Percentiles rank a stretch among this genome's conserved stretches.
Conservation (phyloP, 176 grass and related monocot species). For the Musa beccarii region DNA sequence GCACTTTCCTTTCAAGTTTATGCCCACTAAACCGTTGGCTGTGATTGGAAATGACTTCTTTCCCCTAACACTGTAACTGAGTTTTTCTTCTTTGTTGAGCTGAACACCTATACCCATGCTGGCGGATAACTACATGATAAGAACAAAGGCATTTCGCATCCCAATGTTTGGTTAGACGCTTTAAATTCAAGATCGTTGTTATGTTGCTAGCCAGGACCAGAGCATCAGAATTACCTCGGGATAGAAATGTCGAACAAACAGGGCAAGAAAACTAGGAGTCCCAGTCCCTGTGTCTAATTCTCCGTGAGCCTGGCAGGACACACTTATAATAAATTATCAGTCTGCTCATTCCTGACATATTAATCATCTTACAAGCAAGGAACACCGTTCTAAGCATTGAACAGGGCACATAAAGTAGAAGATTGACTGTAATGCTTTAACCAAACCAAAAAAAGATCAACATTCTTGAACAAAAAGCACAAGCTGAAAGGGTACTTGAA, state of each 20-base stretch:
- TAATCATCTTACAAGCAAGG: background rate
- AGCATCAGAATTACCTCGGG: slow-evolving; percentile 29
- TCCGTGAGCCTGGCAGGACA: slow-evolving; percentile 50
- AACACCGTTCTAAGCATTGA: no score
- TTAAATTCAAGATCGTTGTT: background rate
- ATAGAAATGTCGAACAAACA: slow-evolving; percentile 50
- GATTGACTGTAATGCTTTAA: background rate
- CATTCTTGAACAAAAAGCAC: no score
- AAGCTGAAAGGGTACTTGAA: no score
- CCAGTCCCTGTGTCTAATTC: slow-evolving; percentile 47
- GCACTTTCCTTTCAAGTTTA: slow-evolving; percentile 56
- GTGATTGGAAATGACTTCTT: slow-evolving; percentile 58
- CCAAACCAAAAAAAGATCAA: no score
- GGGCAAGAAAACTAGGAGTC: slow-evolving; percentile 45
- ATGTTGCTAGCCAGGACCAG: background rate
- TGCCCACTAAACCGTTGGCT: slow-evolving; percentile 25
- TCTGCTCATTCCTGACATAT: background rate
- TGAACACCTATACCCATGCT: slow-evolving; percentile 56
- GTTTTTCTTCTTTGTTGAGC: slow-evolving; percentile 28
- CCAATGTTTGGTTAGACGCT: background rate
- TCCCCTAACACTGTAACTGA: slow-evolving; percentile 46
- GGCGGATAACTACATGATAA: slow-evolving; percentile 40
- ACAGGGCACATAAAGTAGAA: background rate
- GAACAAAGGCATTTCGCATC: background rate
- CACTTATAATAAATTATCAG: background rate